Conservation (phyloP, 106 monocot genomes). For the Allium sativum region DNA sequence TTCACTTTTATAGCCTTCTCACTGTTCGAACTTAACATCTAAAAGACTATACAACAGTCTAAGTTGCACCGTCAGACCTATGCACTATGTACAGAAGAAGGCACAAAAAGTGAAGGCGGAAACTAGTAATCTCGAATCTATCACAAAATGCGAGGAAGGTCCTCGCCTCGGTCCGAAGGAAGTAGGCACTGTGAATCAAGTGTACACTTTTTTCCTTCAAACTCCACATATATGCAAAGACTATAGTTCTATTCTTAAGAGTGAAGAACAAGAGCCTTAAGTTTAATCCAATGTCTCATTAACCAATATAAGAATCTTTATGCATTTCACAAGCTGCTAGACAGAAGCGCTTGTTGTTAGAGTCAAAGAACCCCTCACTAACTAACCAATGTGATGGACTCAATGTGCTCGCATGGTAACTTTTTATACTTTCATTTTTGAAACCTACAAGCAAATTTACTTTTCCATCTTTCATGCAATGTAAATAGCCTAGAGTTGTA, state of each 20-base stretch:
- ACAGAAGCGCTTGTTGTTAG: slow-evolving; percentile 18
- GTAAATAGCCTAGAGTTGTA: slow-evolving; percentile 1
- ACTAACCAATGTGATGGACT: slow-evolving; percentile 18
- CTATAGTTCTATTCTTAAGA: slow-evolving; percentile 17
- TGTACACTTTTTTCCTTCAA: background rate
- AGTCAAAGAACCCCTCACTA: slow-evolving; percentile 48
- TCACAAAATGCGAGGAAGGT: too few species aligned
- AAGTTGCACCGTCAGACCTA: background rate
- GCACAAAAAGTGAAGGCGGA: too few species aligned
- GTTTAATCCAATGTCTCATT: slow-evolving; percentile 29
- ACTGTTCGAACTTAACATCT: too few species aligned
- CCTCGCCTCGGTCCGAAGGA: too few species aligned
- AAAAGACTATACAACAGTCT: too few species aligned
- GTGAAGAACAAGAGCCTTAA: slow-evolving; percentile 30
- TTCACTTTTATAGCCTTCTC: too few species aligned
- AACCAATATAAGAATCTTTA: slow-evolving; percentile 8
- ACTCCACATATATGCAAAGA: slow-evolving; percentile 29
- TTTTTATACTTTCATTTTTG: slow-evolving; percentile 13
- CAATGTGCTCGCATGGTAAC: background rate
- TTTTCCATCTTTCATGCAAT: slow-evolving; percentile 34
- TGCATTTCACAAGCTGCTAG: slow-evolving; percentile 20
- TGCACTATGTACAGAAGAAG: background rate
- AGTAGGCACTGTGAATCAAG: too few species aligned
- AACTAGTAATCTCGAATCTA: too few species aligned
- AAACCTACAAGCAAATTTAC: slow-evolving; percentile 37